Evolutionary conservation across 179 eudicot species (phyloP), one percentile per base, ranked within the genome.

Genomic region (Nepenthes alata): DNA sequence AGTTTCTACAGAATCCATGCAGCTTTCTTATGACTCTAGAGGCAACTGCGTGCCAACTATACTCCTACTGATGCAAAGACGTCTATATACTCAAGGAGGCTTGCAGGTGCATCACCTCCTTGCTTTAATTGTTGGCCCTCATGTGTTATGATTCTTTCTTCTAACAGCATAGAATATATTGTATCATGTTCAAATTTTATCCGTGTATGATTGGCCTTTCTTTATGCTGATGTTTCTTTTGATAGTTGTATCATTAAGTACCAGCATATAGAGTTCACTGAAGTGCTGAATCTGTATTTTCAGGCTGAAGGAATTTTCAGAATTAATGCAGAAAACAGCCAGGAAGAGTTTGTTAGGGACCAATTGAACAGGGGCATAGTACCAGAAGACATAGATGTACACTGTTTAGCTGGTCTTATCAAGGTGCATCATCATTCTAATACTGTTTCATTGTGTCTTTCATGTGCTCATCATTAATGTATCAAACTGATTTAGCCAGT

Each of bases 301-400:
- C 80, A 83, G 86, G 88, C 80, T 38, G 88, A 83, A 71, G 88
- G 88, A 49, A 83, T 83, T 58, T 83, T 83, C 66, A 78, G 88
- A 73, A 83, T 83, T 55, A 81, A 83, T 59, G 88, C 80, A 55
- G 85, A 81, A 63, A 83, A 83, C 64, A 77, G 73, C 48, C 86
- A 83, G 72, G 86, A 83, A 69, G 88, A 83, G 62, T 70, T 74
- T 68, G 86, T 81, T 37, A 67, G 88, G 59, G 86, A 83, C 58
- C 78, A 76, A 56, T 65, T 83, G 64, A 83, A 83, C 53, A 62
- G 82, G 11, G 88, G 88, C 34, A 57, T 74, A 44, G 69, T 83
- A 74, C 82, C 88, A 48, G 77, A 78, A 55, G 78, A 78, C 64
- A 81, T 83, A 38, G 88, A 83, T 70, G 80, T 83, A 53, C 88